Evolutionary conservation across 192 early-diverging fungal species (phyloP), one percentile per base, ranked within the genome.

Genomic region (Entomortierella chlamydospora): DNA sequence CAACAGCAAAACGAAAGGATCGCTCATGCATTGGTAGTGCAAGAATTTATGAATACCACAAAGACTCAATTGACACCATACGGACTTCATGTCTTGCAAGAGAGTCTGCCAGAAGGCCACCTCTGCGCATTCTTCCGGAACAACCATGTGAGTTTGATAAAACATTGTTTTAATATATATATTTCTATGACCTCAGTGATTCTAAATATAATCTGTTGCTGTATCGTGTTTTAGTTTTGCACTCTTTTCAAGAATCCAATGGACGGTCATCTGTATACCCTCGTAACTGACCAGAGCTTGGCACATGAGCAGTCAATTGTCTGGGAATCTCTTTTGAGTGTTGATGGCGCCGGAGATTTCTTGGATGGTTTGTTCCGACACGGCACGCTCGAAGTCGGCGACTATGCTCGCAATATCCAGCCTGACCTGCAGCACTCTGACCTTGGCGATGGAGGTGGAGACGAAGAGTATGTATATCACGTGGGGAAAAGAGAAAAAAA

Each of bases 61-160:
- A 90, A 91, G 18, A 89, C 94, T 20, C 97, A 99, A 73, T 81
- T 99, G 47, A 98, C 96, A 0, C 90, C 90, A 13, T 86, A 89
- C 62, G 96, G 97, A 3, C 84, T 97, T 51, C 82, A 82, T 30
- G 60, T 83, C n/a, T 85, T 97, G 31, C 68, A 82, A n/a, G 89
- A 88, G 17, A 74, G 82, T 52, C 76, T 96, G 28, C 89, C 88
- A 8, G 81, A 82, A 2, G 68, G 83, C 20, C 68, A 83, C 3
- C 74, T 96, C 15, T 85, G 86, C 51, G 95, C 96, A 45, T 80
- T 99, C 41, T 99, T 99, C 85, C 87, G 96, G 60, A 98, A 98
- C 82, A 99, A 99, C 79, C 96, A 98, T 63, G 88, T 85, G 83
- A 83, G 80, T n/a, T n/a, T n/a, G n/a, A n/a, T n/a, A n/a, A n/a